A percentile compares a stretch with the other conserved stretches of the same genome.
Conservation (phyloP, 2,329 filamentous ascomycete genomes). For the Nigrospora osmanthi region DNA sequence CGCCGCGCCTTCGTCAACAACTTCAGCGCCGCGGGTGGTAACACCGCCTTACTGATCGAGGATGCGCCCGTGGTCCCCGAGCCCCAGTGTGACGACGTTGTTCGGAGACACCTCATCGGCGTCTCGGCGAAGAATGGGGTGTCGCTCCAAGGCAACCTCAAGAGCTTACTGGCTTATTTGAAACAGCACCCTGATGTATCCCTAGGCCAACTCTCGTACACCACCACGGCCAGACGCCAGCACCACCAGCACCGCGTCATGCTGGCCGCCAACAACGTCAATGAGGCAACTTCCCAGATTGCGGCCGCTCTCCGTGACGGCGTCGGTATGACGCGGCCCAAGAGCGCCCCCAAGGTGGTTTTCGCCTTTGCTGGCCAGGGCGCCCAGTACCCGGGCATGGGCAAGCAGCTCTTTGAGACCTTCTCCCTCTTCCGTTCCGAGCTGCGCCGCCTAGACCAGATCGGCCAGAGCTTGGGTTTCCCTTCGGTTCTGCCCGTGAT, state of each 20-base stretch:
- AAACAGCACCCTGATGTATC: slow-evolving; percentile 37
- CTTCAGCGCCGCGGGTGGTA: slow-evolving; percentile 46
- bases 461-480: slow-evolving; percentile 35
- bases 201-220: slow-evolving; percentile 51
- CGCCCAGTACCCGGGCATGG: slow-evolving; percentile 8
- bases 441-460: slow-evolving; percentile 43
- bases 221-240: slow-evolving; percentile 53
- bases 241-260: slow-evolving; percentile 46
- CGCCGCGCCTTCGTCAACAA: slow-evolving; percentile 38
- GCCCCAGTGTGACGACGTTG: slow-evolving; percentile 28
- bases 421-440: slow-evolving; percentile 20
- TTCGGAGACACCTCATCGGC: slow-evolving; percentile 42
- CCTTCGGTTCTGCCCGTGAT: slow-evolving; percentile 44
- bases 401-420: slow-evolving; percentile 4
- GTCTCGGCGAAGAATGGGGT: slow-evolving; percentile 41
- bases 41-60: slow-evolving; percentile 20
- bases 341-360: slow-evolving; percentile 26
- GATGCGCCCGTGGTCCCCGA: slow-evolving; percentile 7
- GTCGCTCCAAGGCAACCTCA: slow-evolving; percentile 46
- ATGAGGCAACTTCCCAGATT: slow-evolving; percentile 28
- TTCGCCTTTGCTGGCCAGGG: slow-evolving; percentile 17
- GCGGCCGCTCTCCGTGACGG: slow-evolving; percentile 23
- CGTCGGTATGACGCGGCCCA: slow-evolving; percentile 31
- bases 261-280: slow-evolving; percentile 25
- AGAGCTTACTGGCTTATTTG: slow-evolving; percentile 41